Evolutionary conservation across 306 rosid genomes (phyloP).

Genomic region (Sindora glabra): DNA sequence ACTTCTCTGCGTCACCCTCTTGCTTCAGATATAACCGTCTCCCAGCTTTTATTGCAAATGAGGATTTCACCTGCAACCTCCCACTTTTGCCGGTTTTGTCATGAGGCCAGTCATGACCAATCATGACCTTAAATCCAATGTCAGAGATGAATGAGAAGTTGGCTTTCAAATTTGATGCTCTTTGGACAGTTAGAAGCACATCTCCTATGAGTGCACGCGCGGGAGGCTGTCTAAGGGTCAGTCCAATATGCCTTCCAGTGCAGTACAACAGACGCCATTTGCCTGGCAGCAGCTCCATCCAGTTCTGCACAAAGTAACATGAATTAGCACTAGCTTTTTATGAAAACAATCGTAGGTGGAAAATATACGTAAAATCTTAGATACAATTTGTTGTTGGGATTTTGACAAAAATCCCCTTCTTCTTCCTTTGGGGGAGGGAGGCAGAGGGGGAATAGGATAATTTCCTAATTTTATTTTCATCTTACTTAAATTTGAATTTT

Average conservation of each 20-base stretch:
- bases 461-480: too few species aligned
- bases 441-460: too few species aligned
- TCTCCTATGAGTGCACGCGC: constrained; percentile 67
- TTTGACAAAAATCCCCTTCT: too few species aligned
- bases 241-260: constrained; percentile 89
- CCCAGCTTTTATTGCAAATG: constrained; percentile 51
- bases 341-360: not conserved
- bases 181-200: constrained; percentile 55
- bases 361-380: not conserved
- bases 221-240: constrained; percentile 82
- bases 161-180: constrained; percentile 46
- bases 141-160: constrained; percentile 48
- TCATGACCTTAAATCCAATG: constrained; percentile 70
- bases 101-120: constrained; percentile 82
- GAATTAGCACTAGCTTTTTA: not conserved
- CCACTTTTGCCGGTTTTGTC: constrained; percentile 72
- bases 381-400: too few species aligned
- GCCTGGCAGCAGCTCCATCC: constrained; percentile 87
- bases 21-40: constrained; percentile 67
- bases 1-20: constrained; percentile 35
- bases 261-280: constrained; percentile 91
- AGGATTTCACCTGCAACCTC: constrained; percentile 53
- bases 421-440: too few species aligned
- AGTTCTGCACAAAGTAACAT: constrained; percentile 38
- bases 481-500: too few species aligned